Percentiles rank a stretch among this genome's conserved stretches.
Evolutionary conservation across 345 rosid species (phyloP).

Genomic region (Lenwebbia sp.): DNA sequence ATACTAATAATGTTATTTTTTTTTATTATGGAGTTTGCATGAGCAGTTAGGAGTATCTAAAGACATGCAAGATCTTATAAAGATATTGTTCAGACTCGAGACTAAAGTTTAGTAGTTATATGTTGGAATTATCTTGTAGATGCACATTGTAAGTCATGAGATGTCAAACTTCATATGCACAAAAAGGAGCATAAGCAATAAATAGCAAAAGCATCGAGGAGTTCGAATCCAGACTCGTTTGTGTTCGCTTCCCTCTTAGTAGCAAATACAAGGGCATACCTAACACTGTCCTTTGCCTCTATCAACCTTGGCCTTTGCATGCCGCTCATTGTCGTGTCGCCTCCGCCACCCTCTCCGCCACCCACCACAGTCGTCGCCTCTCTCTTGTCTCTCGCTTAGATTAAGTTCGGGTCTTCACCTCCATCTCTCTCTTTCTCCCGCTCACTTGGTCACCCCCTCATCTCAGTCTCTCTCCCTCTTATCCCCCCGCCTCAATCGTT

Average conservation of each 20-base stretch:
- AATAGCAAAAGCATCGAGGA: not conserved
- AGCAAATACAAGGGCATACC: not conserved
- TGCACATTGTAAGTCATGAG: not conserved
- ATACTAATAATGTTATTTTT: not conserved
- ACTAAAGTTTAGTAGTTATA: not conserved
- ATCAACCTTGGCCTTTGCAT: not conserved
- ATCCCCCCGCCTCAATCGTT: not conserved
- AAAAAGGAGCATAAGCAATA: not conserved
- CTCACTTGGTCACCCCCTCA: not conserved
- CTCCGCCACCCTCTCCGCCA: not conserved
- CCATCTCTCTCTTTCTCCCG: not conserved
- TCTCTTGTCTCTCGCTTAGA: not conserved
- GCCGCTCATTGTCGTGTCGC: not conserved
- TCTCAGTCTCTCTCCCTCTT: not conserved
- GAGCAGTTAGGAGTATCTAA: not conserved
- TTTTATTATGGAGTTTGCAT: not conserved
- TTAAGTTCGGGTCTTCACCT: not conserved
- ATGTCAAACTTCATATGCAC: not conserved
- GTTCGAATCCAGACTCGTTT: not conserved
- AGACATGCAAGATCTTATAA: not conserved
- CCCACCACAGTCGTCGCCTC: not conserved
- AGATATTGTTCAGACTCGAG: not conserved
- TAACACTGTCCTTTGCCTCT: accelerated
- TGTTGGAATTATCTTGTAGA: not conserved
- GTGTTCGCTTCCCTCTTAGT: not conserved